A percentile compares a stretch with the other conserved stretches of the same genome.
These are phyloP conservation scores for Aspergillus mulundensis DNA, from an alignment of 495 filamentous ascomycete species.

Conservation along the genomic window DNA sequence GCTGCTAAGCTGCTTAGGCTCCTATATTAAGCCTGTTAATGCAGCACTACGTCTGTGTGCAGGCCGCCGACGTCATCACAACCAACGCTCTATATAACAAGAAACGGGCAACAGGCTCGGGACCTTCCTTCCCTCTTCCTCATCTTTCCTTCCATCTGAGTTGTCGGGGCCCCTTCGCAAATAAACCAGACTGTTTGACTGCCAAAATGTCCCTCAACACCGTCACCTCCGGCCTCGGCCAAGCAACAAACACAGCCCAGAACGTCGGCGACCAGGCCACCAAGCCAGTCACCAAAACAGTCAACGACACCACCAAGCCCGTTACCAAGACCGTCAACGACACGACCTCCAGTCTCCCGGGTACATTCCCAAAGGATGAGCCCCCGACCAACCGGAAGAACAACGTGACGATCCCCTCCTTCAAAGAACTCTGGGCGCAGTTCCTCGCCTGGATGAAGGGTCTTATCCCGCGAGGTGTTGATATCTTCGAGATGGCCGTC, in stretches of 20 bases:
- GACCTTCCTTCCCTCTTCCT: background rate
- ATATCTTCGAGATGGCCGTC: constrained; percentile 27
- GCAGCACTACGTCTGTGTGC: background rate
- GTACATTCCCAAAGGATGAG: background rate
- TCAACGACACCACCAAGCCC: background rate
- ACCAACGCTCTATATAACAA: background rate
- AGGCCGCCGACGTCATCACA: background rate
- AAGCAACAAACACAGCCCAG: background rate
- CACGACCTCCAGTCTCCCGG: background rate
- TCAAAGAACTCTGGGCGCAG: background rate
- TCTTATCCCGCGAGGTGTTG: constrained; percentile 22
- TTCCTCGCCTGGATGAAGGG: background rate
- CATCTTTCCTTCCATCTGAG: background rate
- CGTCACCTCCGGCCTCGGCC: constrained; percentile 1
- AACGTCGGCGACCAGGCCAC: background rate
- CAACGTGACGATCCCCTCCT: constrained; percentile 1
- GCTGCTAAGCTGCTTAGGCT: no score
- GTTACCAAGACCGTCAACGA: background rate
- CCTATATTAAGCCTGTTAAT: background rate
- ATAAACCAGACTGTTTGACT: background rate
- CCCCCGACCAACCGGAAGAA: background rate
- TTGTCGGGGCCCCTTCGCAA: background rate
- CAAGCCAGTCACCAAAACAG: background rate
- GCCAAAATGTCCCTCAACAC: constrained; percentile 3
- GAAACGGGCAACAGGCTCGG: background rate